A percentile compares a stretch with the other conserved stretches of the same genome.
Evolutionary conservation across 2,329 filamentous ascomycete genomes (phyloP).

Genomic region (Sclerotinia spermophila): DNA sequence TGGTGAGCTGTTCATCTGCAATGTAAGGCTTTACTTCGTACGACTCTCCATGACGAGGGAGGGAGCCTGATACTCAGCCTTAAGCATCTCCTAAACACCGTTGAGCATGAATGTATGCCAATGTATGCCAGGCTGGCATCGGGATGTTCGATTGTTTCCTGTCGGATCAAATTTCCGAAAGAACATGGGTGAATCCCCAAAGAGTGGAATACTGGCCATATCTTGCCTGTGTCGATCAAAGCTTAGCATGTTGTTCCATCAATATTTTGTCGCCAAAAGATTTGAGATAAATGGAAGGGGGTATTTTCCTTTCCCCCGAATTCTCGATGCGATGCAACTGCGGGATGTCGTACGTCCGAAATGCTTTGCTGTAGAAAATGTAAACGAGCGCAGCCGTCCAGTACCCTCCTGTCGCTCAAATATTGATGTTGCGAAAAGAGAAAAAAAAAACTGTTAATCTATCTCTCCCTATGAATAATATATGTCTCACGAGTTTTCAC

Average conservation of each 20-base stretch:
- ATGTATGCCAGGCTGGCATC: neutral
- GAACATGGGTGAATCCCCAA: neutral
- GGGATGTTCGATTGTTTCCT: neutral
- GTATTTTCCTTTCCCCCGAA: neutral
- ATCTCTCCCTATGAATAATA: neutral
- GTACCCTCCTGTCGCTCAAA: neutral
- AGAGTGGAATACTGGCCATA: neutral
- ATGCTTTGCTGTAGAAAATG: neutral
- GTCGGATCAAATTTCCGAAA: slow-evolving; percentile 5
- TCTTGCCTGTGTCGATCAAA: slow-evolving; percentile 17
- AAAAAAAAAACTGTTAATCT: neutral
- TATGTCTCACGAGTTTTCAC: neutral
- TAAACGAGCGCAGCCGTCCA: neutral
- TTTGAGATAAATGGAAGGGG: neutral
- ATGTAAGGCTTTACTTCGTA: neutral
- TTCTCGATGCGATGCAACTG: neutral
- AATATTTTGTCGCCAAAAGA: neutral
- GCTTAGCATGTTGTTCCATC: slow-evolving; percentile 2
- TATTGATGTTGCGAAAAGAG: neutral
- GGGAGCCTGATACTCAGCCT: neutral
- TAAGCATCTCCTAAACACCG: neutral
- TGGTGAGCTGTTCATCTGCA: neutral
- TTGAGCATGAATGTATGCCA: neutral
- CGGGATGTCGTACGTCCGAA: neutral
- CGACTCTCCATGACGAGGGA: neutral